Conservation (phyloP, 2,329 filamentous ascomycete genomes). For the Plectosphaerella sp. region DNA sequence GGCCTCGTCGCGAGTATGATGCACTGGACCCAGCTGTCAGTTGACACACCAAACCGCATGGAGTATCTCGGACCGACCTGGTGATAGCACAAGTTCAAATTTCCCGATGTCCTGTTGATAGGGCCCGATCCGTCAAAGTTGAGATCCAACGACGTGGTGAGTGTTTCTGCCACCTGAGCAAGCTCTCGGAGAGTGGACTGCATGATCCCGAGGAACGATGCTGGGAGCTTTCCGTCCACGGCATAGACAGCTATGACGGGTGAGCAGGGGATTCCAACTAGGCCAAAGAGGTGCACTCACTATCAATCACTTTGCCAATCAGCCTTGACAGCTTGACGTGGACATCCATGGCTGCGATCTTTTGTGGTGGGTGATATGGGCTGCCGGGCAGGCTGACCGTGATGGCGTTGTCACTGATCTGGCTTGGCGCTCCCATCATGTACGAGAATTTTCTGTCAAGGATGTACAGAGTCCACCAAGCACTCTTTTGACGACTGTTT, state of each 20-base stretch:
- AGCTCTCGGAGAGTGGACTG: slow-evolving; percentile 3
- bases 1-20: slow-evolving; percentile 4
- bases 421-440: slow-evolving; percentile 4
- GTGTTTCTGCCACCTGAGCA: background rate
- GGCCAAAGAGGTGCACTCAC: background rate
- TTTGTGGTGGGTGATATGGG: background rate
- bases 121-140: slow-evolving; percentile 4
- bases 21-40: background rate
- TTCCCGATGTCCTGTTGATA: slow-evolving; percentile 2
- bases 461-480: slow-evolving; percentile 6
- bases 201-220: slow-evolving; percentile 3
- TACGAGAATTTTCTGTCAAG: slow-evolving; percentile 7
- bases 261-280: too few species aligned
- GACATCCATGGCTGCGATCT: slow-evolving; percentile 2
- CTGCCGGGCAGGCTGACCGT: slow-evolving; percentile 1
- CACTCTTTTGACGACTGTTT: slow-evolving; percentile 2
- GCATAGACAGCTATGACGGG: slow-evolving; percentile 4
- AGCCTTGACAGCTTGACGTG: slow-evolving; percentile 3
- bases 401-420: slow-evolving; percentile 3
- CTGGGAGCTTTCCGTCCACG: slow-evolving; percentile 2
- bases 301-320: slow-evolving; percentile 6
- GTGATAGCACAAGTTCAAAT: slow-evolving; percentile 6
- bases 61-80: background rate
- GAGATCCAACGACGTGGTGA: slow-evolving; percentile 4
- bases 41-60: background rate